Conservation (phyloP, 345 rosid species). For the Hibiscus syriacus region DNA sequence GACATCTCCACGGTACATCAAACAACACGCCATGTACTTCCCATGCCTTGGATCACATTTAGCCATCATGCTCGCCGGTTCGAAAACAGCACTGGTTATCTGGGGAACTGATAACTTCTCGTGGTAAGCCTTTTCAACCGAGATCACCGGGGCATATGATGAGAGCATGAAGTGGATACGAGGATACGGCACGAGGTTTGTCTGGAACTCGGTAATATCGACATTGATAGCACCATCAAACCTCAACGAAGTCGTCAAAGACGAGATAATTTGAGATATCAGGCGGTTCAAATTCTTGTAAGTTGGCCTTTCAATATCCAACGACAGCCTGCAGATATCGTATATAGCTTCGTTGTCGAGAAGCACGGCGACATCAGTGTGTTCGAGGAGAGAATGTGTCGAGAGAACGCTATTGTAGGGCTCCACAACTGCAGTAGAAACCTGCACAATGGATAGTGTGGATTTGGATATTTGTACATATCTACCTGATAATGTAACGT, state of each 20-base stretch:
- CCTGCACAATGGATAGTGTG: conserved; percentile 43
- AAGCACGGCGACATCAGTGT: conserved; percentile 71
- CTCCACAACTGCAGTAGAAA: conserved; percentile 82
- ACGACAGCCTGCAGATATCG: conserved; percentile 68
- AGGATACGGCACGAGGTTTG: conserved; percentile 80
- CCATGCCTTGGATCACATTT: conserved; percentile 89
- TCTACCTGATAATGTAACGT: no score
- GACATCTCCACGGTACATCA: conserved; percentile 81
- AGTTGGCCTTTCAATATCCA: conserved; percentile 74
- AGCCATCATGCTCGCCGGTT: conserved; percentile 82
- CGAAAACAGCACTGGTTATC: conserved; percentile 71
- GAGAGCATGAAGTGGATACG: conserved; percentile 86
- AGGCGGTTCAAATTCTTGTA: conserved; percentile 72
- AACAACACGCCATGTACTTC: conserved; percentile 82
- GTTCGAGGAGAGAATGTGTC: conserved; percentile 79
- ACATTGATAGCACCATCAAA: conserved; percentile 85
- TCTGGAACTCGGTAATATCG: conserved; percentile 72
- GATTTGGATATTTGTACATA: no score
- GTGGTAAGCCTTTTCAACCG: conserved; percentile 72
- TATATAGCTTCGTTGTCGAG: conserved; percentile 83
- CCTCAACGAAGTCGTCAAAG: conserved; percentile 68
- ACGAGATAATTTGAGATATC: conserved; percentile 69
- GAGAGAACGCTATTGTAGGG: conserved; percentile 80
- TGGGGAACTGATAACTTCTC: conserved; percentile 72
- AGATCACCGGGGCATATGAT: conserved; percentile 74